Evolutionary conservation across 805 yeast species (phyloP).

Genomic region (Ogataea populi-albae): DNA sequence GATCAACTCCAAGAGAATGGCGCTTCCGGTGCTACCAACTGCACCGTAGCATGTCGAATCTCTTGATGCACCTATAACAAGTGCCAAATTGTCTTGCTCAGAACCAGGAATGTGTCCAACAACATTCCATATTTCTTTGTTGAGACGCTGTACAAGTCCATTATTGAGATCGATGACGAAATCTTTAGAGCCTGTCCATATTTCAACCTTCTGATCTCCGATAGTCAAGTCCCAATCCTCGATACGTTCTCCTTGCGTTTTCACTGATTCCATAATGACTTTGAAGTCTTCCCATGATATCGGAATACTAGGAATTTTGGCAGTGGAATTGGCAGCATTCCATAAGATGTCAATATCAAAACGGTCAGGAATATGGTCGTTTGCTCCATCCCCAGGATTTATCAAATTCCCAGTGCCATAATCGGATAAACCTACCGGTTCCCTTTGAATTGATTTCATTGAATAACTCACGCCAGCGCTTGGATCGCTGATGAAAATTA

Average conservation of each 20-base stretch:
- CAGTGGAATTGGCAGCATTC: conserved; percentile 50
- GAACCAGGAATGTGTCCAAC: conserved; percentile 74
- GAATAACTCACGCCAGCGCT: conserved; percentile 26
- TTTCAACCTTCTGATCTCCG: conserved; percentile 28
- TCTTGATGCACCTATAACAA: conserved; percentile 79
- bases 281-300: conserved; percentile 70
- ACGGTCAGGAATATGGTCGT: conserved; percentile 33
- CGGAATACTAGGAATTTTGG: conserved; percentile 75
- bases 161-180: conserved; percentile 28
- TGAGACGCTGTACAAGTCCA: conserved; percentile 43
- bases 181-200: conserved; percentile 44
- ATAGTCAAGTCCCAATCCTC: conserved; percentile 35
- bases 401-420: conserved; percentile 73
- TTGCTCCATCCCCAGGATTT: conserved; percentile 68
- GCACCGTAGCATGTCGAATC: conserved; percentile 75
- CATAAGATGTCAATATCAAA: conserved; percentile 38
- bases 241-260: conserved; percentile 38
- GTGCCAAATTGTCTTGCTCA: conserved; percentile 71
- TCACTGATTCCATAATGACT: conserved; percentile 36
- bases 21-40: conserved; percentile 70
- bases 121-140: conserved; percentile 76
- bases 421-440: conserved; percentile 55
- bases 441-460: conserved; percentile 48
- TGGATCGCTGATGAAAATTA: conserved; percentile 60
- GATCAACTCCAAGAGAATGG: conserved; percentile 66